Conservation (phyloP, 2,329 filamentous ascomycete species). For the Verruconis gallopava region DNA sequence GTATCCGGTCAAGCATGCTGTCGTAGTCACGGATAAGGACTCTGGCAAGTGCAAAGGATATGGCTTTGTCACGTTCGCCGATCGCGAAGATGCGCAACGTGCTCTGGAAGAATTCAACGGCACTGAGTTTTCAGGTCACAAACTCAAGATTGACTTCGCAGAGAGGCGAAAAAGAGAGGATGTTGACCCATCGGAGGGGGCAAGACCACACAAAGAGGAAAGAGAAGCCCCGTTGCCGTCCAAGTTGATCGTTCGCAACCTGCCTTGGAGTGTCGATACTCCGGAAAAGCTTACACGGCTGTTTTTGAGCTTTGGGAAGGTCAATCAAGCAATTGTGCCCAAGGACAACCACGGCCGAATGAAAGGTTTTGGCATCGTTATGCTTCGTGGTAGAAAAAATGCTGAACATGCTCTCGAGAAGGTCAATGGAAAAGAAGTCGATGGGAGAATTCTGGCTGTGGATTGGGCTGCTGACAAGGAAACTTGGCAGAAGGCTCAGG, state of each 20-base stretch:
- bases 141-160: conserved; percentile 76
- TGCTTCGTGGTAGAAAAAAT: conserved; percentile 76
- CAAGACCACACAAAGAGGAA: neutral
- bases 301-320: conserved; percentile 81
- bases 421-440: conserved; percentile 81
- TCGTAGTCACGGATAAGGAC: conserved; percentile 73
- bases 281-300: conserved; percentile 65
- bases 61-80: conserved; percentile 93
- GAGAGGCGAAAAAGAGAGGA: conserved; percentile 60
- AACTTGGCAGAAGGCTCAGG: conserved; percentile 59
- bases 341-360: conserved; percentile 45
- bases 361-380: conserved; percentile 82
- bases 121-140: conserved; percentile 62
- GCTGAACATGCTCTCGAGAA: conserved; percentile 75
- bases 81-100: conserved; percentile 74
- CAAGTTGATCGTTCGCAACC: conserved; percentile 78
- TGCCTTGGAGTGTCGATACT: conserved; percentile 91
- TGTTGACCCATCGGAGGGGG: neutral
- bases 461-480: conserved; percentile 95
- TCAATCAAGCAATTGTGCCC: conserved; percentile 77
- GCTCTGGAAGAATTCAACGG: conserved; percentile 75
- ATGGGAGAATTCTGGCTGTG: conserved; percentile 78
- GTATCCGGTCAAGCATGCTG: conserved; percentile 89
- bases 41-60: conserved; percentile 86
- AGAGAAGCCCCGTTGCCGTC: conserved; percentile 52